phyloP scores from a whole-genome alignment of 306 rosid genomes.

The Sindora glabra region DNA sequence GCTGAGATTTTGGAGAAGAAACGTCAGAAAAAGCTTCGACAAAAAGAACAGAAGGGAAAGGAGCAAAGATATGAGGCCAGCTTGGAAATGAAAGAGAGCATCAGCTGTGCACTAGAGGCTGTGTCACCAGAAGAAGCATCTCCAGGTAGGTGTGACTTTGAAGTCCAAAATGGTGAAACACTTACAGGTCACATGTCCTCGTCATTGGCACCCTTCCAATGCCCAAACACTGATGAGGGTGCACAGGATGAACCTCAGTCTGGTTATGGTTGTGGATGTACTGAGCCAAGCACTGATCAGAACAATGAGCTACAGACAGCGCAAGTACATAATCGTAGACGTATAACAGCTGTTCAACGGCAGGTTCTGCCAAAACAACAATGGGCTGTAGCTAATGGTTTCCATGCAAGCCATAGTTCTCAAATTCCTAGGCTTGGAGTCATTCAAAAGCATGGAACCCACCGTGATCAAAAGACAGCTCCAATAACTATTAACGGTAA shows the following conservation, averaged over 20 bases:
- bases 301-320: slow-evolving; percentile 36
- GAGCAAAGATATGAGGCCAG: slow-evolving; percentile 40
- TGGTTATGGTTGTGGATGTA: slow-evolving; percentile 23
- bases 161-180: slow-evolving; percentile 19
- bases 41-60: slow-evolving; percentile 66
- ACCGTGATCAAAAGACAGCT: slow-evolving; percentile 35
- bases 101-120: slow-evolving; percentile 28
- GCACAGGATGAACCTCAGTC: slow-evolving; percentile 29
- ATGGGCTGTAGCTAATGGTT: slow-evolving; percentile 32
- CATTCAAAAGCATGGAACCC: slow-evolving; percentile 47
- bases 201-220: slow-evolving; percentile 24
- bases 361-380: slow-evolving; percentile 56
- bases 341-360: slow-evolving; percentile 24
- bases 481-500: slow-evolving; percentile 28
- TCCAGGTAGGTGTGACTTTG: slow-evolving; percentile 25
- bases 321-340: slow-evolving; percentile 31
- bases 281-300: slow-evolving; percentile 24
- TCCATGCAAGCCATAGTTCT: slow-evolving; percentile 38
- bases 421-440: slow-evolving; percentile 48
- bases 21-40: slow-evolving; percentile 81
- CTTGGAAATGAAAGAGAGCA: slow-evolving; percentile 28
- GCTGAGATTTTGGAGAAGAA: slow-evolving; percentile 73
- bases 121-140: slow-evolving; percentile 38
- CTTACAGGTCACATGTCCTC: slow-evolving; percentile 23
- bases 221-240: slow-evolving; percentile 32